Base-by-base conservation (phyloP, 257 asterid species). In the Ballota nigra region DNA sequence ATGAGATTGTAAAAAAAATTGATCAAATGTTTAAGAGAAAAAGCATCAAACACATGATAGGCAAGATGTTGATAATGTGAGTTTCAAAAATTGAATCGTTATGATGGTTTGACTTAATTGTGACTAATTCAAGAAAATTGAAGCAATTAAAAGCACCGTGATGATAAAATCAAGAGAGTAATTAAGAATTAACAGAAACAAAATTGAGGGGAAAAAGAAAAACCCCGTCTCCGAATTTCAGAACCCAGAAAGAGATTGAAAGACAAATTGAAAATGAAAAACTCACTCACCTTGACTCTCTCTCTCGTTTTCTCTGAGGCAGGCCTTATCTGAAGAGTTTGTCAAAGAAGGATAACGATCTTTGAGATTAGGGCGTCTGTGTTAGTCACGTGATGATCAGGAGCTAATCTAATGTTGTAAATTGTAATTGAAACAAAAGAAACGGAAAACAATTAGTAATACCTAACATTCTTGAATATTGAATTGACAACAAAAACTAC, bases 291-390 rank as follows among this genome's bases (percentile, higher is more conserved):
- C 72, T 69, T 23, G 15, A 57, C 36, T 8, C 23, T 31, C 18
- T 28, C 31, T 23, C 28, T 40, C 28, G 24, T 19, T 38, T 19
- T 52, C 33, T 24, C 43, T 68, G 20, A 15, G 45, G 29, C 75
- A 15, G 45, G 29, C 75, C 78, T 81, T 77, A 74, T 81, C 78
- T 77, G 70, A 38, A 75, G 53, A 73, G 62, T 4, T n/a, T n/a
- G n/a, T n/a, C n/a, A n/a, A 70, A 43, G 60, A 19, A 18, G 9
- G 29, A 26, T 6, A n/a, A n/a, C n/a, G 73, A 64, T 63, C 49
- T 70, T 34, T 18, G 9, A 5, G 67, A 15, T 19, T 53, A 55
- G 3, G 52, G 66, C 6, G 5, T 26, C 5, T 47, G 23, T 38
- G 16, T 70, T 62, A 41, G 53, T 64, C 65, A 66, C 64, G 77